phyloP scores from a whole-genome alignment of 2,329 filamentous ascomycete species.

The Aspergillaceae sp. region DNA sequence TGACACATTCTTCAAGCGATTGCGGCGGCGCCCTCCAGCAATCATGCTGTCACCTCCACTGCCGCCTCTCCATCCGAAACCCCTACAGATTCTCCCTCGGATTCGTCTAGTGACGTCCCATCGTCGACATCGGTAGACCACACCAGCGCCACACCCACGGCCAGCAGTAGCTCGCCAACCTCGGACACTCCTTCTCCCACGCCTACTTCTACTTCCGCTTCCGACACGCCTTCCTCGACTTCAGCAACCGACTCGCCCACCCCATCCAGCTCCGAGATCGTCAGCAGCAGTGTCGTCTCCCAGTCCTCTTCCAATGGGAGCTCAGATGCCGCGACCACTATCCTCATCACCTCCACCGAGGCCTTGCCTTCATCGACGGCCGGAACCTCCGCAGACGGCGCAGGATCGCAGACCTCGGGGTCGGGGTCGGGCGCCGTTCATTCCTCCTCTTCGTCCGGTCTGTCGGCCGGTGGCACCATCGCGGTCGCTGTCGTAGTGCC shows the following conservation, averaged over 20 bases:
- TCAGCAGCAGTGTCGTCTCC: conserved; percentile 8
- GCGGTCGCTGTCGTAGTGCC: conserved; percentile 91
- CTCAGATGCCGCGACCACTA: conserved; percentile 9
- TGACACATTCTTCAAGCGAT: not conserved
- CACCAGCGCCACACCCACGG: conserved; percentile 4
- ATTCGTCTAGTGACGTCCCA: not conserved
- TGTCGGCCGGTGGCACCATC: conserved; percentile 57
- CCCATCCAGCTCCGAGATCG: conserved; percentile 11
- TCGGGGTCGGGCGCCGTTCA: no score
- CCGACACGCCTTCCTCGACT: conserved; percentile 7
- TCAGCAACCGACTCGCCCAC: conserved; percentile 11
- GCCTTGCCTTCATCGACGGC: not conserved
- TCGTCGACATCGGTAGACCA: no score
- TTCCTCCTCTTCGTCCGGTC: conserved; percentile 17
- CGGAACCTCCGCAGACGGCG: conserved; percentile 11
- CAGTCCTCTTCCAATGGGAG: not conserved
- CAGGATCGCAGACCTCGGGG: not conserved
- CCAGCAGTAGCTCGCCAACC: conserved; percentile 3
- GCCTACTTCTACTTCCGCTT: not conserved
- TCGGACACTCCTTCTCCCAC: not conserved
- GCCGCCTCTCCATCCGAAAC: not conserved
- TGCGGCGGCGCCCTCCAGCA: conserved; percentile 4
- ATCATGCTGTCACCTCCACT: conserved; percentile 5
- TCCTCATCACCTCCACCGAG: conserved; percentile 16
- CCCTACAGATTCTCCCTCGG: conserved; percentile 1